These are phyloP conservation scores for Saussurea involucrata DNA, from an alignment of 129 eudicot species.

Conservation along the genomic window DNA sequence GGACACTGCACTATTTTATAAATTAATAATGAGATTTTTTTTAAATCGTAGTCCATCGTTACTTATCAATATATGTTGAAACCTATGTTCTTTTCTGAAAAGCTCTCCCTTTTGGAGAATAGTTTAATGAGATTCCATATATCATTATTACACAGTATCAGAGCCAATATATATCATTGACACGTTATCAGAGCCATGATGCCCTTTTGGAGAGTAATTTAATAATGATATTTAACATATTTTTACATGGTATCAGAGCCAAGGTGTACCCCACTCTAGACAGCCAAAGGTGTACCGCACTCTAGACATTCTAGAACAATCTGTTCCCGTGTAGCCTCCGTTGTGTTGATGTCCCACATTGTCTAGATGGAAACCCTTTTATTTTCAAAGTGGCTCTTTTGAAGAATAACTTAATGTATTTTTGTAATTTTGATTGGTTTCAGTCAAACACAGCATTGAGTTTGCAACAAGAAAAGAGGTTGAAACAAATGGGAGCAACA, in stretches of 20 bases:
- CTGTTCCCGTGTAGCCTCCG: too few relatives aligned
- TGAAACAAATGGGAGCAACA: constrained; percentile 95
- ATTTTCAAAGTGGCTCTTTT: not conserved
- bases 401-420: not conserved
- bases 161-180: not conserved
- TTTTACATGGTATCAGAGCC: too few relatives aligned
- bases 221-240: too few relatives aligned
- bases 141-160: not conserved
- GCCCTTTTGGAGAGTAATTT: too few relatives aligned
- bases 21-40: not conserved
- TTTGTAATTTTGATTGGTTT: not conserved
- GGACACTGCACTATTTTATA: not conserved
- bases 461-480: constrained; percentile 71
- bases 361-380: too few relatives aligned
- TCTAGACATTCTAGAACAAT: too few relatives aligned
- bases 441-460: constrained; percentile 86
- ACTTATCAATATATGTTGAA: too few relatives aligned
- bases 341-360: too few relatives aligned
- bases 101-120: not conserved
- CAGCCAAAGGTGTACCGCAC: too few relatives aligned
- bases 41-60: not conserved
- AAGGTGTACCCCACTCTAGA: too few relatives aligned
- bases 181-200: too few relatives aligned
- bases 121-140: not conserved
- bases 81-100: not conserved